Percentiles rank a stretch among this genome's conserved stretches.
phyloP scores from a whole-genome alignment of 805 yeast genomes.

The Starmerella ratchasimensis region DNA sequence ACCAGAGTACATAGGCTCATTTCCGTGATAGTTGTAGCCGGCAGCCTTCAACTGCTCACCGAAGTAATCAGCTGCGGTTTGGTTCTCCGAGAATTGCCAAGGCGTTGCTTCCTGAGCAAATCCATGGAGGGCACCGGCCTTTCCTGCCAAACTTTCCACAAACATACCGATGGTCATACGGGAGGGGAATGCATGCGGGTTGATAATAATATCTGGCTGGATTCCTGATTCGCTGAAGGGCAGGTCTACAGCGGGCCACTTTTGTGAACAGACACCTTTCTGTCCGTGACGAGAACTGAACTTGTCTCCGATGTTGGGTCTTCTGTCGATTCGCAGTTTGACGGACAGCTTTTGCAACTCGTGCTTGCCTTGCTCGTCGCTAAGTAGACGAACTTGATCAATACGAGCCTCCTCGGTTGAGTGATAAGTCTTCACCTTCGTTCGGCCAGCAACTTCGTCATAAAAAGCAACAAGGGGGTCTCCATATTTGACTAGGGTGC shows the following conservation, averaged over 20 bases:
- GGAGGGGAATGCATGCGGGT: slow-evolving; percentile 98
- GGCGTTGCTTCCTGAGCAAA: slow-evolving; percentile 96
- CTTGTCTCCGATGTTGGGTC: slow-evolving; percentile 93
- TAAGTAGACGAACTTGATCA: slow-evolving; percentile 84
- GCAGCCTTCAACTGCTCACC: slow-evolving; percentile 81
- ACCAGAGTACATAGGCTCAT: slow-evolving; percentile 98
- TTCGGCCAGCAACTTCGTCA: slow-evolving; percentile 82
- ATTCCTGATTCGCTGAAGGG: slow-evolving; percentile 94
- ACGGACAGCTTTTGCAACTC: slow-evolving; percentile 79
- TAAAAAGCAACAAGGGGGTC: slow-evolving; percentile 89
- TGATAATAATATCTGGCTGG: slow-evolving; percentile 93
- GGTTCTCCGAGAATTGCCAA: slow-evolving; percentile 80
- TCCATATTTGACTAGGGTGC: slow-evolving; percentile 80
- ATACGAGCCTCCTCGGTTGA: slow-evolving; percentile 88
- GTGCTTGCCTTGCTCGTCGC: slow-evolving; percentile 53
- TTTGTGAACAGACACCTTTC: slow-evolving; percentile 95
- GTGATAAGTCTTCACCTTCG: slow-evolving; percentile 85
- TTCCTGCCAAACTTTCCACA: slow-evolving; percentile 96
- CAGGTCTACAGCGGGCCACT: slow-evolving; percentile 95
- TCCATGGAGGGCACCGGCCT: slow-evolving; percentile 96
- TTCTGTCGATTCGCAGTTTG: slow-evolving; percentile 80
- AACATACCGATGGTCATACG: slow-evolving; percentile 99
- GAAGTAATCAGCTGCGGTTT: slow-evolving; percentile 94
- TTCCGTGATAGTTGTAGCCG: slow-evolving; percentile 95
- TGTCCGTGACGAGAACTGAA: slow-evolving; percentile 97